These are phyloP conservation scores for Colletotrichum sp. DNA, from an alignment of 2,329 filamentous ascomycete species.

Conservation along the genomic window DNA sequence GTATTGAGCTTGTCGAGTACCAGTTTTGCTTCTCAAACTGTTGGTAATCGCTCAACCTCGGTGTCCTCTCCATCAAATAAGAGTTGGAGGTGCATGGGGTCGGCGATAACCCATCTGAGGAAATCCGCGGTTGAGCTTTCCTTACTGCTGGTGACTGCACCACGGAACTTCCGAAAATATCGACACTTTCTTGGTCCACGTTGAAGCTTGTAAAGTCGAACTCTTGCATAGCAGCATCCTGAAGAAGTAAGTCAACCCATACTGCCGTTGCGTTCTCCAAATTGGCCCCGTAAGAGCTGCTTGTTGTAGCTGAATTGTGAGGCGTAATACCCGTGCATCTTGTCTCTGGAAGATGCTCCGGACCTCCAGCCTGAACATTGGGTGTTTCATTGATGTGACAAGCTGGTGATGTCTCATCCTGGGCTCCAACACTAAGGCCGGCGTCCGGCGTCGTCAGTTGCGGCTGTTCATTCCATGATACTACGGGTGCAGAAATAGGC, in stretches of 20 bases:
- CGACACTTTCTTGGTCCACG: neutral
- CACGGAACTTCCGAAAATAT: neutral
- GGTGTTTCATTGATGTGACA: neutral
- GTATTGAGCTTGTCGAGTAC: neutral
- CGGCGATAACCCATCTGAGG: neutral
- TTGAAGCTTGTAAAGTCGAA: neutral
- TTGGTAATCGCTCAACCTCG: neutral
- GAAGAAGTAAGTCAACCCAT: conserved; percentile 15
- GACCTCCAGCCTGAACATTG: neutral
- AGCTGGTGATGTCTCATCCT: neutral
- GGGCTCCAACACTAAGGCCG: neutral
- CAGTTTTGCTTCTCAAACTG: conserved; percentile 2
- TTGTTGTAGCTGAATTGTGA: neutral
- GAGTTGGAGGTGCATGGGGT: neutral
- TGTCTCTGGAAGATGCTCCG: neutral
- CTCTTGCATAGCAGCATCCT: conserved; percentile 2
- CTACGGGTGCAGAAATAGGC: neutral
- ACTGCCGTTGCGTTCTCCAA: conserved; percentile 12
- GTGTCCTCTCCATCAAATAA: neutral
- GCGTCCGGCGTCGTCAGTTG: neutral
- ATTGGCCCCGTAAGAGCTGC: neutral
- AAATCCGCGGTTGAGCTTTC: neutral
- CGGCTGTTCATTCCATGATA: neutral
- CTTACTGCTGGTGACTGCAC: neutral
- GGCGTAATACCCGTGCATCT: neutral